Evolutionary conservation across 2,329 filamentous ascomycete species (phyloP).

Genomic region (Fusarium veterinarium): DNA sequence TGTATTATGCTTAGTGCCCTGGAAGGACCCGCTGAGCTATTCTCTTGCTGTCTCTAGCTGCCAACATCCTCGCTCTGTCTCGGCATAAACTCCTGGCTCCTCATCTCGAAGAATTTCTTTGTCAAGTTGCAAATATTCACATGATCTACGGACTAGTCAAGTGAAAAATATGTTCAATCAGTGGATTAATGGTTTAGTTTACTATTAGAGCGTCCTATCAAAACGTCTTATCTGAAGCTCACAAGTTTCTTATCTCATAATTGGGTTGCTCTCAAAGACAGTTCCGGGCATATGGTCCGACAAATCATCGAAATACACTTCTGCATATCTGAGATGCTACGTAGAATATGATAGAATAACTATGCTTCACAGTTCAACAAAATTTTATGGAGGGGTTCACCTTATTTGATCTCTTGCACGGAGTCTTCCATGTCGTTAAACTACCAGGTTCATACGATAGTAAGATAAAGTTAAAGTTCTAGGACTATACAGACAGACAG

Average conservation of each 20-base stretch:
- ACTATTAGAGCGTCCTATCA: neutral
- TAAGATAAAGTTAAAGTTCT: neutral
- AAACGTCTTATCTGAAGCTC: neutral
- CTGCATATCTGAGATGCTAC: neutral
- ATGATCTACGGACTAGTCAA: neutral
- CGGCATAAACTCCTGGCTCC: constrained; percentile 40
- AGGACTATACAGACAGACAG: neutral
- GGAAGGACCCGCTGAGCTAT: constrained; percentile 43
- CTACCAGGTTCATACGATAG: neutral
- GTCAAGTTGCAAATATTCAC: constrained; percentile 16
- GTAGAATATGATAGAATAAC: neutral
- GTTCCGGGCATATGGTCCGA: constrained; percentile 3
- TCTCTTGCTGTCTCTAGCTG: constrained; percentile 17
- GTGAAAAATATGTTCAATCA: neutral
- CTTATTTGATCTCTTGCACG: neutral
- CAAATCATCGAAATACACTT: neutral
- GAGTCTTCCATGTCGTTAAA: neutral
- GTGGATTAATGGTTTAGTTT: constrained; percentile 2
- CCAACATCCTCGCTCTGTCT: constrained; percentile 40
- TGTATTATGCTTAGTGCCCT: constrained; percentile 46
- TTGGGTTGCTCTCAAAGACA: neutral
- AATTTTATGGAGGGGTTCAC: neutral
- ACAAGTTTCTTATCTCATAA: neutral
- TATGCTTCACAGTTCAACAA: neutral
- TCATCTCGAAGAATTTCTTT: constrained; percentile 15